Conservation (phyloP, 2,329 filamentous ascomycete genomes). For the Xenoacremonium recifei region DNA sequence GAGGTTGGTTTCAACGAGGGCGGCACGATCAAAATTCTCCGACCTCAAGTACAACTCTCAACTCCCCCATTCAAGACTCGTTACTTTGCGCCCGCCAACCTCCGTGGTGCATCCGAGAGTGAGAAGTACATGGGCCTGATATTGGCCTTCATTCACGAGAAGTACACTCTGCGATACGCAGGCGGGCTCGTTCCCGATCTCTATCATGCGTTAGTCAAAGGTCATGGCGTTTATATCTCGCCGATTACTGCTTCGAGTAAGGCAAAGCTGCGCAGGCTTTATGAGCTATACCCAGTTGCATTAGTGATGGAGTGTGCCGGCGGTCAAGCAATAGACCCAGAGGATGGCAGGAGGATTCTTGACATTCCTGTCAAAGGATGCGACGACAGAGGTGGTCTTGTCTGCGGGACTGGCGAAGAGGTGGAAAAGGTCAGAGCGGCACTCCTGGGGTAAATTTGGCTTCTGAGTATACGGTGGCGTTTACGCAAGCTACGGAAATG, state of each 20-base stretch:
- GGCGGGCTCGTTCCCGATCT: constrained; percentile 63
- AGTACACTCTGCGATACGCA: constrained; percentile 59
- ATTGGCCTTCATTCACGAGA: constrained; percentile 45
- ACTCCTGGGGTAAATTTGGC: constrained; percentile 2
- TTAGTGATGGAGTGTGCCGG: constrained; percentile 60
- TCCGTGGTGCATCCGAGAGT: constrained; percentile 55
- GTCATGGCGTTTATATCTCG: constrained; percentile 59
- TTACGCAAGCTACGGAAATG: too few species aligned
- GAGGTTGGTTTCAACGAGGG: constrained; percentile 45
- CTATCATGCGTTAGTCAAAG: constrained; percentile 58
- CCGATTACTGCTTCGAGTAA: constrained; percentile 50
- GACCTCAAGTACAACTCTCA: constrained; percentile 37
- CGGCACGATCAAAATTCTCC: constrained; percentile 37
- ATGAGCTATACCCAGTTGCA: constrained; percentile 60
- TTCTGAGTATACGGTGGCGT: neutral
- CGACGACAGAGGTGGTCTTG: constrained; percentile 49
- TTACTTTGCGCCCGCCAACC: constrained; percentile 63
- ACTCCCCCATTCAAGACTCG: constrained; percentile 43
- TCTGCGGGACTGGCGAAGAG: constrained; percentile 51
- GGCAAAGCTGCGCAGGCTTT: constrained; percentile 58
- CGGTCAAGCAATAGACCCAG: constrained; percentile 52
- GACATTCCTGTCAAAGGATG: constrained; percentile 36
- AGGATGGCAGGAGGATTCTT: constrained; percentile 40
- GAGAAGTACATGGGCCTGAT: constrained; percentile 49
- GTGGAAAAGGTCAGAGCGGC: constrained; percentile 37